Evolutionary conservation across 345 rosid species (phyloP), one percentile per base, ranked within the genome.

Genomic region (Lumnitzera racemosa): DNA sequence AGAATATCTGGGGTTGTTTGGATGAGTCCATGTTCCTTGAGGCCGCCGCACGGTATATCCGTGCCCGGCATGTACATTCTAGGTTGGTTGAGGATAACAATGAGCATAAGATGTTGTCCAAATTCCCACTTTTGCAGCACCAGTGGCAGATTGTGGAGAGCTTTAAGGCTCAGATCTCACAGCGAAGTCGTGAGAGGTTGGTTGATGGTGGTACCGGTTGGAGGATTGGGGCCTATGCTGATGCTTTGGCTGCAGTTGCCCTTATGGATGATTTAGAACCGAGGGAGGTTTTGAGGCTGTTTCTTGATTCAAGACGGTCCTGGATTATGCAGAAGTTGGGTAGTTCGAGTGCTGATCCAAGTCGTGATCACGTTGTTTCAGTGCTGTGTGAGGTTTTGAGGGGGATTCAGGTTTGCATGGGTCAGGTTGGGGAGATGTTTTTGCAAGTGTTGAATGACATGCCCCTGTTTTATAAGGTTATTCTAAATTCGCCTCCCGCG

Each of bases 141-240:
- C 99, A 94, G 72, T 94, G 95, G 88, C 96, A 86, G 88, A 90
- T 90, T 52, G 97, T 90, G 29, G 99, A 90, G 86, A 76, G 95
- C 73, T 94, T 94, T 58, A 90, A 90, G 72, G 73, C 76, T 51
- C 99, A 94, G 89, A 90, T 94, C 70, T 88, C 99, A 6, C 96
- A 88, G 82, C 81, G 95, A 68, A 80, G 95, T 48, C 95, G 78
- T 17, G 99, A 94, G 67, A 71, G 97, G 71, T 73, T 94, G 71
- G 59, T 88, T 56, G 97, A 88, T 80, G 76, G 77, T 1, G 95
- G 70, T 14, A 36, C 43, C 7, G 59, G 81, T 15, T 76, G 86
- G 16, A 74, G 60, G 31, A 16, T 94, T 3, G 85, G 70, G 11
- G 86, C 80, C 50, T 94, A 88, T 49, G 96, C 89, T 0, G 96